Evolutionary conservation across 805 yeast species (phyloP), one percentile per base, ranked within the genome.

Genomic region (Spathaspora gorwiae): DNA sequence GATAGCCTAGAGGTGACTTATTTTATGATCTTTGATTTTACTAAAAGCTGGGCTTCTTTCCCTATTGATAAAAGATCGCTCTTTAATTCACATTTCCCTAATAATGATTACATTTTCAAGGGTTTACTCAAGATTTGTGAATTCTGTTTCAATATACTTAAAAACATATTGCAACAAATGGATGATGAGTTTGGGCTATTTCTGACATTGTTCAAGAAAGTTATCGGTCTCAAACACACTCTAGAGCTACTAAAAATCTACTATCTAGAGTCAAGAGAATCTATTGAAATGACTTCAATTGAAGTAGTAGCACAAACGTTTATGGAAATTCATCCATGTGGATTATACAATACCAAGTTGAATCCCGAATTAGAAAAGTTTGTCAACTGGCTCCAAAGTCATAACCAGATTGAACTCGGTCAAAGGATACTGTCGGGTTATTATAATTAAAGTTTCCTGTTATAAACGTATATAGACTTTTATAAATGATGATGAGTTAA

Each of bases 371-470:
- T 35, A 11, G 37, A 35, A 3, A 11, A 19, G 12, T 35, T 35
- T 12, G 11, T 35, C 10, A 11, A 10, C 2, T 35, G 37, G 37
- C 12, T 35, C 9, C 10, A 35, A 15, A 10, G 9, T 10, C 3
- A 5, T 19, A 15, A 35, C 11, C 37, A 35, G 11, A 11, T 11
- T 35, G 12, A 35, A 5, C 37, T 35, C 2, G 24, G 10, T 11
- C 10, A 32, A 10, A 12, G 9, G 40, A 26, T 26, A 39, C 44
- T 26, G 26, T 47, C 7, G 49, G 50, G 5, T 29, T 54, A 26
- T 19, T 39, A 12, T 37, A 29, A 29, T 29, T 29, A 19, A 19
- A 19, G 24, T 19, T 19, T 5, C 24, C 24, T 19, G 5, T 19
- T 19, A 19, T 19, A 19, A 19, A 19, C 24, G 24, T 19, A 19